Base-by-base conservation (phyloP, 2,329 filamentous ascomycete species). In the Trematosphaeria pertusa region DNA sequence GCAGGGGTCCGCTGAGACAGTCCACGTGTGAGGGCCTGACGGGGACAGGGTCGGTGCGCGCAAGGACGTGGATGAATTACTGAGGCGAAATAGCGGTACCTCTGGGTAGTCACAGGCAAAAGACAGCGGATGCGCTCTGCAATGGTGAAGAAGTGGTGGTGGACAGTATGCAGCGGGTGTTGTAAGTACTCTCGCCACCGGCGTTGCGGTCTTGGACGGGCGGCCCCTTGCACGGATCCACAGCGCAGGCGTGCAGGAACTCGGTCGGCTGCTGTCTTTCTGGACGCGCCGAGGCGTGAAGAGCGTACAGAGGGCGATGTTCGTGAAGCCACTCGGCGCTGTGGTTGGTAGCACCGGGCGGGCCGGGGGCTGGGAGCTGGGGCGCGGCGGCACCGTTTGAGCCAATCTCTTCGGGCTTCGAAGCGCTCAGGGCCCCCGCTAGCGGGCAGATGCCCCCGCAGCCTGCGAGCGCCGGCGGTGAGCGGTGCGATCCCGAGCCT, bases 1-100 rank as follows among this genome's bases (percentile, higher is more conserved):
- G 57, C 54, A 62, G 55, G 61, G 57, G 61, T 50, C 18, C n/a
- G 37, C 48, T 69, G 67, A 71, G 65, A 71, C 67, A 55, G 52
- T 62, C 49, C 52, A 58, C 58, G 67, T 71, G 65, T 50, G 64
- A 64, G 58, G 52, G 18, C 43, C 54, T 48, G 50, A 56, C 45
- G 53, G 37, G 46, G 26, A 38, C 48, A 36, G 48, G 37, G 42
- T 46, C 37, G 30, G 42, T 36, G 35, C 43, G 48, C 43, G 47
- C 45, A 43, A 34, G 43, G 39, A 42, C 36, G 37, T 21, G 35
- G 40, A 48, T 39, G 32, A 41, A 33, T 39, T 18, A 38, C 17
- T 17, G 35, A 46, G 36, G 21, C 12, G 14, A 34, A 28, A n/a
- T n/a, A n/a, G n/a, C 15, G 24, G 38, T 42, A 15, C 19, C 22